Percentiles rank a stretch among this genome's conserved stretches.
phyloP scores from a whole-genome alignment of 2,329 filamentous ascomycete species.

The Cryphonectria nitschkei region DNA sequence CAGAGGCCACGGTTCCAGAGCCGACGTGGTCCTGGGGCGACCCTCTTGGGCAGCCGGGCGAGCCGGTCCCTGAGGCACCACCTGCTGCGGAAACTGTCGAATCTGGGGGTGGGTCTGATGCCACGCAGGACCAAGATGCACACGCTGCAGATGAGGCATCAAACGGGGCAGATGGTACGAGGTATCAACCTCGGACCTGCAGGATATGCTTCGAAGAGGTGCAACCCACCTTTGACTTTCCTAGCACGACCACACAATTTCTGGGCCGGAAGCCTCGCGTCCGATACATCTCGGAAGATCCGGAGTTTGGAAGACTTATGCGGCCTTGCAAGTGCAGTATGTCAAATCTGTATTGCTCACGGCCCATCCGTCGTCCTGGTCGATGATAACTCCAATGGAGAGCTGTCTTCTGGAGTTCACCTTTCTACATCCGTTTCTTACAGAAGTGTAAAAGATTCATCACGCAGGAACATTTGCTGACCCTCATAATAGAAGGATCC shows the following conservation, averaged over 20 bases:
- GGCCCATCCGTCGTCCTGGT: neutral
- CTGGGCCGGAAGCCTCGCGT: slow-evolving; percentile 38
- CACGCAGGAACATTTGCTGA: slow-evolving; percentile 3
- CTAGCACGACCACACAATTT: slow-evolving; percentile 40
- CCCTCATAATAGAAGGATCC: slow-evolving; percentile 60
- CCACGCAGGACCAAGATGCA: slow-evolving; percentile 17
- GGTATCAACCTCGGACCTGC: slow-evolving; percentile 76
- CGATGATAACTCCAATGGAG: neutral
- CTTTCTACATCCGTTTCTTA: neutral
- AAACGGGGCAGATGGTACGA: slow-evolving; percentile 32
- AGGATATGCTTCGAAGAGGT: slow-evolving; percentile 84
- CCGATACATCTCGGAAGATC: slow-evolving; percentile 73
- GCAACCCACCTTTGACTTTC: slow-evolving; percentile 51
- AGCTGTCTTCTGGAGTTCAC: neutral
- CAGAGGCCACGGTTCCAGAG: slow-evolving; percentile 9
- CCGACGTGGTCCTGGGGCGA: slow-evolving; percentile 24
- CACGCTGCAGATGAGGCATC: slow-evolving; percentile 27
- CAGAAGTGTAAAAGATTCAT: neutral
- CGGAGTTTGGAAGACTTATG: slow-evolving; percentile 75
- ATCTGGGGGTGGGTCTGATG: slow-evolving; percentile 8
- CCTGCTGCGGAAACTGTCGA: slow-evolving; percentile 9
- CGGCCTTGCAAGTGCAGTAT: slow-evolving; percentile 83
- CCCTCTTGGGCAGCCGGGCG: neutral
- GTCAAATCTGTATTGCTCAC: neutral
- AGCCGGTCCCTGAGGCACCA: slow-evolving; percentile 5